Conservation (phyloP, 306 rosid species). For the Corylus heterophylla region DNA sequence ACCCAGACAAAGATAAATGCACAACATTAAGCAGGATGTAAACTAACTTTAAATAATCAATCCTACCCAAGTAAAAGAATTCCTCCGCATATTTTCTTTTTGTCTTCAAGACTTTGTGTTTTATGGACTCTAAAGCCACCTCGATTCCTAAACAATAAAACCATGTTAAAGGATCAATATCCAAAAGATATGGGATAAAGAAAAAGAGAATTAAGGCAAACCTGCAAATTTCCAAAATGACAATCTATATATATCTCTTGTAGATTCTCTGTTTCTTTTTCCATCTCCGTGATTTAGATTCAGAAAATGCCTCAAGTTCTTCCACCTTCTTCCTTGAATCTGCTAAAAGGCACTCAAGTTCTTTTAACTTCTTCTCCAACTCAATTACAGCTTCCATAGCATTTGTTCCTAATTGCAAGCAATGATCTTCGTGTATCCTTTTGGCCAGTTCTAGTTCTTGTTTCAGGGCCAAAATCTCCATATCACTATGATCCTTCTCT, state of each 20-base stretch:
- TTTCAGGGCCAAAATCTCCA: slow-evolving; percentile 60
- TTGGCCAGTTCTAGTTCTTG: slow-evolving; percentile 62
- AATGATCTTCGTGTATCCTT: slow-evolving; percentile 56
- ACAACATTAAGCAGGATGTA: slow-evolving; percentile 5
- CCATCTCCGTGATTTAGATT: slow-evolving; percentile 77
- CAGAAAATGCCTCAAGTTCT: slow-evolving; percentile 73
- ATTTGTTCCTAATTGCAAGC: slow-evolving; percentile 53
- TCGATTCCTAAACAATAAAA: slow-evolving; percentile 54
- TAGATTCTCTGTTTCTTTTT: slow-evolving; percentile 70
- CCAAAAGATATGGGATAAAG: slow-evolving; percentile 15
- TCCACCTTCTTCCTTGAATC: slow-evolving; percentile 64
- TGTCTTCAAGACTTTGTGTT: slow-evolving; percentile 59
- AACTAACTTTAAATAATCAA: slow-evolving; percentile 16
- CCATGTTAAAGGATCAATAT: slow-evolving; percentile 19
- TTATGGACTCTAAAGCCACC: slow-evolving; percentile 62
- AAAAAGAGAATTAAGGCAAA: slow-evolving; percentile 35
- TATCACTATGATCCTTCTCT: slow-evolving; percentile 60
- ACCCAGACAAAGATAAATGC: slow-evolving; percentile 18
- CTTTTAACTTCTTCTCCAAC: slow-evolving; percentile 59
- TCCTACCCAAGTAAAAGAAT: slow-evolving; percentile 74
- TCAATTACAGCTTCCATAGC: slow-evolving; percentile 64
- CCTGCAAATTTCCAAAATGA: slow-evolving; percentile 73
- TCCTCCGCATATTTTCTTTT: slow-evolving; percentile 66
- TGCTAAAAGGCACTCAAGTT: slow-evolving; percentile 54
- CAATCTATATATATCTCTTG: slow-evolving; percentile 47